Evolutionary conservation across 2,329 filamentous ascomycete species (phyloP), one percentile per base, ranked within the genome.

Genomic region (Penicillium oxalicum): DNA sequence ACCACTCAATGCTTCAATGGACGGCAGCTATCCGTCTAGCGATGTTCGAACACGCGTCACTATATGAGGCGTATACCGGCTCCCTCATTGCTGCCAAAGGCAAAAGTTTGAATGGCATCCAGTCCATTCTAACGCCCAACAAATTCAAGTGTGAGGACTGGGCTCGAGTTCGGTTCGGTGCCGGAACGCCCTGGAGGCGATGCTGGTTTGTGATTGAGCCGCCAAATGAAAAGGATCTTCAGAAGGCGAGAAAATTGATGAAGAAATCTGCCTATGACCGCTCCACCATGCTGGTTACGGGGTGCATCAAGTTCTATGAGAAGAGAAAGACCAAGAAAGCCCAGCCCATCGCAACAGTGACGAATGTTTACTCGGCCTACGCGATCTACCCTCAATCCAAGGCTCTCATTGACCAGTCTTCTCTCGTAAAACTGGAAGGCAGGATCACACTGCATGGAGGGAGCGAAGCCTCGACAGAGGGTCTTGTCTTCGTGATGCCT

Each of bases 401-500:
- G 70, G 86, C 88, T 0, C 75, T 98, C 35, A 94, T 98, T 49
- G 91, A 98, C 58, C 88, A 91, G 50, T 97, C 93, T 1, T 96
- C 91, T 0, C 73, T 98, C 51, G 80, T 97, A 54, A 98, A 98
- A 70, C 80, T 98, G 27, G 93, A 98, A 70, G 93, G 91, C 8
- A 82, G 83, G 54, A 89, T 98, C 52, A 90, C 87, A 0, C 88
- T 96, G 35, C 90, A 96, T 70, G 85, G 86, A 0, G 80, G 83
- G 9, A 84, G 87, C 7, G 83, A 88, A 18, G 84, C 86, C 0
- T 82, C 83, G 2, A 87, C 86, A 0, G 93, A 98, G 66, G 93
- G 93, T 0, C 96, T 96, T 61, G 88, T 98, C 4, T 98, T 98
- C 63, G 84, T 97, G 58, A 96, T 98, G 91, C 93, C 93, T 4